phyloP scores from a whole-genome alignment of 306 rosid species.

The Gillenia trifoliata region DNA sequence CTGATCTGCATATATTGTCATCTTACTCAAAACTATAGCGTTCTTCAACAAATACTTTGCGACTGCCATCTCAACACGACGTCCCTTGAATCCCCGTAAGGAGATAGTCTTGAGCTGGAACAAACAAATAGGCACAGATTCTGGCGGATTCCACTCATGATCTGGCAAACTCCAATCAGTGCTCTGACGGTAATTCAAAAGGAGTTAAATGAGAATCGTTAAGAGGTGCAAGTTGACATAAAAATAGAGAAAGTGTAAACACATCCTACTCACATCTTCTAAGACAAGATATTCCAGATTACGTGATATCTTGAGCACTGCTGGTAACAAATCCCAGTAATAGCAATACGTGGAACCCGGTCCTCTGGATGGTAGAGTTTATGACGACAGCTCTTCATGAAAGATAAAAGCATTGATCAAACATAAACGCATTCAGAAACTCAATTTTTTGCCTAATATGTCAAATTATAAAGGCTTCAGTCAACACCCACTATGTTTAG shows the following conservation, averaged over 20 bases:
- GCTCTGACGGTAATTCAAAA: too few relatives aligned
- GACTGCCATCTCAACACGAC: neutral
- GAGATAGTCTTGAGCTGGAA: neutral
- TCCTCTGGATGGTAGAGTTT: neutral
- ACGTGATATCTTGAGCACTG: neutral
- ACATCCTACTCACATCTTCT: neutral
- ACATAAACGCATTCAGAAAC: neutral
- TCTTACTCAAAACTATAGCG: neutral
- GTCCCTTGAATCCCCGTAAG: neutral
- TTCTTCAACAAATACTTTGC: neutral
- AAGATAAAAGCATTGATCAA: neutral
- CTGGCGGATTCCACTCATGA: neutral
- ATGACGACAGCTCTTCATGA: neutral
- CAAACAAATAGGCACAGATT: conserved; percentile 1
- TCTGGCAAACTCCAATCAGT: neutral
- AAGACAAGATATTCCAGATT: neutral
- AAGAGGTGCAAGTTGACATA: neutral
- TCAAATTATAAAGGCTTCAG: too few relatives aligned
- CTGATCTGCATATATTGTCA: neutral
- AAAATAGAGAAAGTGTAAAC: too few relatives aligned
- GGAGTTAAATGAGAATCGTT: neutral
- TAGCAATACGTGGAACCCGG: neutral
- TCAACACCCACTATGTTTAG: too few relatives aligned
- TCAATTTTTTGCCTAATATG: too few relatives aligned
- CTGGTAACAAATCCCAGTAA: neutral